Base-by-base conservation (phyloP, 345 rosid species). In the Arabis hirsuta region DNA sequence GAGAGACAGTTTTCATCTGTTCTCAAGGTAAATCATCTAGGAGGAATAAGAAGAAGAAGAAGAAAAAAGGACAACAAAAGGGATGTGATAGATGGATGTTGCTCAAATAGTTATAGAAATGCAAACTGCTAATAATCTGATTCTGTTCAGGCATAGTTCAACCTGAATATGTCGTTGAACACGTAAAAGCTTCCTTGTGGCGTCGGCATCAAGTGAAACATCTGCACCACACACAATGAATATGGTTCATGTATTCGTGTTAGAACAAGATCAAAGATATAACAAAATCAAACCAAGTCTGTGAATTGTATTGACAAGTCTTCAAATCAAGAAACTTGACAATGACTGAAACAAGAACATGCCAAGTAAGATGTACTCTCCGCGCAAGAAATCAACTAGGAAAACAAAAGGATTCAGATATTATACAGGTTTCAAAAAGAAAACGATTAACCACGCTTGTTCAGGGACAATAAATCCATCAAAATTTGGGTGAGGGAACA, bases 161-260 rank as follows among this genome's bases (percentile, higher is more conserved):
- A 76, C 84, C 99, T 88, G 96, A 91, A 95, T 71, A 91, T 91
- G 81, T 91, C 99, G 24, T 91, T 95, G 63, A 78, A 79, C 78
- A 95, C 99, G 54, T 87, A 91, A 71, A 82, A 91, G 89, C 91
- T 88, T 81, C 99, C 97, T 76, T 87, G 96, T 32, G 95, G 86
- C 14, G 96, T 87, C 16, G 99, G 97, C 91, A 95, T 95, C 93
- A 95, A 85, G 74, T 95, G 99, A 80, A 95, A 95, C 99, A 95
- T 86, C 97, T 95, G 87, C 0, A 67, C 59, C 67, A 51, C 82
- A 51, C 82, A 47, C 71, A 73, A 52, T 9, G 12, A 82, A n/a
- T 3, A 12, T 1, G 3, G 5, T 22, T 10, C 9, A 12, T 59
- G 16, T 59, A 69, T 9, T 5, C 9, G 47, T 10, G 39, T 76